Percentiles rank a stretch among this genome's conserved stretches.
Evolutionary conservation across 2,329 filamentous ascomycete genomes (phyloP).

Genomic region (Colletotrichum destructivum): DNA sequence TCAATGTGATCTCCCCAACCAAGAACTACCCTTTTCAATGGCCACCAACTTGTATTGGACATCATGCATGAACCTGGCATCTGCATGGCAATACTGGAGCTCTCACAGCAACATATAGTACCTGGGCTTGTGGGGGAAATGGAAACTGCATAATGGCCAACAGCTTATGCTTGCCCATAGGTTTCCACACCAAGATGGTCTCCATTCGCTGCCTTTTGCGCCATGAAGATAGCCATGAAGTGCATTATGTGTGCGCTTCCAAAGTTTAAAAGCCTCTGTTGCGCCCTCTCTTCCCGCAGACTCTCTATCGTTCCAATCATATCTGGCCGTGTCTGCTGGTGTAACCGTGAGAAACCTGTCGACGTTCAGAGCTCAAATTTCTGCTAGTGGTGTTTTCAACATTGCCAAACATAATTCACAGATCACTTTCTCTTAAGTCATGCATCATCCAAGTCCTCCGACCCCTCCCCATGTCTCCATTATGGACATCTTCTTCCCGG

Average conservation of each 20-base stretch:
- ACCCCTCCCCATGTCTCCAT: constrained; percentile 2
- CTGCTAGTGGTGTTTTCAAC: constrained; percentile 4
- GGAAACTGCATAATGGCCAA: background rate
- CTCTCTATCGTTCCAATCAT: background rate
- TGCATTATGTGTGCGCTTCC: background rate
- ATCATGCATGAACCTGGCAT: constrained; percentile 1
- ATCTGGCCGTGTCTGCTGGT: constrained; percentile 12
- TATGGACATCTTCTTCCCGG: constrained; percentile 18
- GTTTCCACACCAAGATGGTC: background rate
- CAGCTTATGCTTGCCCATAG: background rate
- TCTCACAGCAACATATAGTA: background rate
- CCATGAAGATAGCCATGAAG: background rate
- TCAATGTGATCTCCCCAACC: background rate
- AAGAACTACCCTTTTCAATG: constrained; percentile 1
- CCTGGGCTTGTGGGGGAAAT: background rate
- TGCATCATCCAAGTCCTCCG: constrained; percentile 5
- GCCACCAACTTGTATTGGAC: background rate
- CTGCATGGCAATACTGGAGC: background rate
- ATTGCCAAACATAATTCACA: constrained; percentile 5
- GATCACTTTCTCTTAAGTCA: background rate
- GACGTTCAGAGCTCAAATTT: constrained; percentile 1
- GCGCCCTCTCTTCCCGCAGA: background rate
- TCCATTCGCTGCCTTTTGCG: background rate
- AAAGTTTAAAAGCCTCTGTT: background rate
- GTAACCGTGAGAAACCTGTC: constrained; percentile 11